phyloP scores from a whole-genome alignment of 495 filamentous ascomycete genomes.

The Neurospora sp. region DNA sequence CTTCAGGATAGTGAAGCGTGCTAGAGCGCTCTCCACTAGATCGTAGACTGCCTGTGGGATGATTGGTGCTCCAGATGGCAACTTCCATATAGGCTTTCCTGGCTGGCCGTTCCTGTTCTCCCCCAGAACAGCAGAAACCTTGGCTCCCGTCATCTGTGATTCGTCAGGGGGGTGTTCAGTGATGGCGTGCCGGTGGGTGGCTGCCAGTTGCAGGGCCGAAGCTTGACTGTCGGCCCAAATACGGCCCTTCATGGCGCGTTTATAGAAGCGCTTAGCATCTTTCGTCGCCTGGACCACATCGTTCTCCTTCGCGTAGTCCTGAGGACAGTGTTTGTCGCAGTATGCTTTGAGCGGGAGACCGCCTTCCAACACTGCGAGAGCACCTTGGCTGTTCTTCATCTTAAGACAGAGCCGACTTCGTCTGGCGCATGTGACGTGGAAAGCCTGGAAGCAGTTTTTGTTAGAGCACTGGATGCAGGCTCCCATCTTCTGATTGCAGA shows the following conservation, averaged over 20 bases:
- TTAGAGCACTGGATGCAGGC: constrained; percentile 98
- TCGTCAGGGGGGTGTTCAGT: constrained; percentile 48
- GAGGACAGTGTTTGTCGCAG: constrained; percentile 91
- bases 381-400: constrained; percentile 87
- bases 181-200: constrained; percentile 49
- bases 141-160: constrained; percentile 44
- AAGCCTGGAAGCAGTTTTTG: constrained; percentile 94
- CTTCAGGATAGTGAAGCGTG: constrained; percentile 71
- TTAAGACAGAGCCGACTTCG: constrained; percentile 81
- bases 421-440: constrained; percentile 94
- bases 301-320: constrained; percentile 81
- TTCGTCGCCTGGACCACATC: constrained; percentile 46
- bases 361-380: constrained; percentile 73
- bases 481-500: constrained; percentile 94
- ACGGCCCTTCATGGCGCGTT: constrained; percentile 70
- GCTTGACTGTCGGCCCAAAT: constrained; percentile 88
- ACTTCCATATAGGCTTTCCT: constrained; percentile 73
- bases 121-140: constrained; percentile 48
- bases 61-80: constrained; percentile 90
- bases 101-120: constrained; percentile 62
- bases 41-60: constrained; percentile 80
- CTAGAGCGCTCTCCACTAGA: constrained; percentile 66
- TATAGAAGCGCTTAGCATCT: constrained; percentile 64
- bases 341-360: constrained; percentile 77
- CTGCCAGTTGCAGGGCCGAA: constrained; percentile 68